Percentiles rank a stretch among this genome's conserved stretches.
Evolutionary conservation across 1,284 basidiomycete species (phyloP).

Genomic region (Boletus sp.): DNA sequence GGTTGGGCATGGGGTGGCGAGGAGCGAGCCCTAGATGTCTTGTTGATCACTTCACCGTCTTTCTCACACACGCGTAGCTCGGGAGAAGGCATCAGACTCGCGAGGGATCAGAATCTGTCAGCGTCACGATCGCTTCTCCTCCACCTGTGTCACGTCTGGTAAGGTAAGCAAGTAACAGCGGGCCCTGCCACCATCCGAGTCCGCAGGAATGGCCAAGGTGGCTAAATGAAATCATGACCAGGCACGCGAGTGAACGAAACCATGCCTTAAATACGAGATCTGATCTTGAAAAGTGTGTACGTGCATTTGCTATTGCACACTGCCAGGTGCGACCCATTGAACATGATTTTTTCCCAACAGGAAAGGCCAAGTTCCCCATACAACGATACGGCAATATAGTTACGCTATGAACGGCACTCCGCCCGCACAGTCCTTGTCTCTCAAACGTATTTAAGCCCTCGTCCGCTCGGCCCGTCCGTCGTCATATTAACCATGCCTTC

Average conservation of each 20-base stretch:
- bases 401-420: slow-evolving; percentile 35
- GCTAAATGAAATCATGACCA: slow-evolving; percentile 38
- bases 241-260: slow-evolving; percentile 29
- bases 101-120: slow-evolving; percentile 21
- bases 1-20: slow-evolving; percentile 17
- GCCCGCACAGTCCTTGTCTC: slow-evolving; percentile 24
- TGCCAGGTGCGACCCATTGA: slow-evolving; percentile 28
- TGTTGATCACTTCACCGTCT: slow-evolving; percentile 19
- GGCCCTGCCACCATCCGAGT: slow-evolving; percentile 20
- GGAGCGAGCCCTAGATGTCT: slow-evolving; percentile 19
- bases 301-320: slow-evolving; percentile 32
- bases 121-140: slow-evolving; percentile 26
- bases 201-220: slow-evolving; percentile 32
- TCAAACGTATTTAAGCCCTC: slow-evolving; percentile 27
- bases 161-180: slow-evolving; percentile 15
- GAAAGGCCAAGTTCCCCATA: slow-evolving; percentile 35
- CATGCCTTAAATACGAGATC: slow-evolving; percentile 37
- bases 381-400: slow-evolving; percentile 33
- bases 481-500: slow-evolving; percentile 37
- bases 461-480: slow-evolving; percentile 11
- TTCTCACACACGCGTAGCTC: slow-evolving; percentile 22
- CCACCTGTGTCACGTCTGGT: slow-evolving; percentile 23
- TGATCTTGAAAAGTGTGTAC: slow-evolving; percentile 31
- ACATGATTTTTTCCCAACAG: slow-evolving; percentile 39
- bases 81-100: slow-evolving; percentile 9